A percentile compares a stretch with the other conserved stretches of the same genome.
phyloP scores from a whole-genome alignment of 306 rosid species.

The Gastrolobium villosum region DNA sequence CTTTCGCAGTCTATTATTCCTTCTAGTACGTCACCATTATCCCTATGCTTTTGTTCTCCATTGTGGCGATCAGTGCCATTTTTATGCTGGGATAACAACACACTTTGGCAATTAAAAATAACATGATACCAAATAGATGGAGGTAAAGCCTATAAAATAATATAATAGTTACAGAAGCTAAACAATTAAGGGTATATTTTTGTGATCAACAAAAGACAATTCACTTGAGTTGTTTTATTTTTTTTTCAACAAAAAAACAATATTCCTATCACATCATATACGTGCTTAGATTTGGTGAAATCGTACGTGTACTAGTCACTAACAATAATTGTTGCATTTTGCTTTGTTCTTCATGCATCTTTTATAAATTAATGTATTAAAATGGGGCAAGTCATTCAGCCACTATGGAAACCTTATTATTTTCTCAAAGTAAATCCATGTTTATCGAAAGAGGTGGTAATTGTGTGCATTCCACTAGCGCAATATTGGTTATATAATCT shows the following conservation, averaged over 20 bases:
- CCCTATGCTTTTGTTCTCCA: too few relatives aligned
- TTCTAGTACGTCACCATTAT: too few relatives aligned
- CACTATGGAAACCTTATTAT: neutral
- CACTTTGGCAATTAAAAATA: too few relatives aligned
- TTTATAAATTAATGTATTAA: neutral
- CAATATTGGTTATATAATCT: neutral
- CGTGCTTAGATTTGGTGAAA: neutral
- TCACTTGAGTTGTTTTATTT: neutral
- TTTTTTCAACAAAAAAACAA: neutral
- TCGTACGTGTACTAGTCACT: neutral
- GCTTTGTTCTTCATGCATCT: conserved; percentile 5
- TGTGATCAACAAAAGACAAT: too few relatives aligned
- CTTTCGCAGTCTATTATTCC: too few relatives aligned
- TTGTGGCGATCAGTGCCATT: too few relatives aligned
- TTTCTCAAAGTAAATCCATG: conserved; percentile 15
- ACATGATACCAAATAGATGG: too few relatives aligned
- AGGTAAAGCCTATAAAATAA: too few relatives aligned
- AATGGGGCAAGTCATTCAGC: conserved; percentile 14
- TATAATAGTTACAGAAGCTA: too few relatives aligned
- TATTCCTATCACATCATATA: conserved; percentile 7
- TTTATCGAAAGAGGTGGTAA: conserved; percentile 23
- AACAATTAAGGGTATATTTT: too few relatives aligned
- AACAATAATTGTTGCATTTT: neutral
- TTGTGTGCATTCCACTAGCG: conserved; percentile 46
- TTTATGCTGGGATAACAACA: too few relatives aligned